Conservation (phyloP, 208 protist genomes). For the Acanthamoeba triangularis region DNA sequence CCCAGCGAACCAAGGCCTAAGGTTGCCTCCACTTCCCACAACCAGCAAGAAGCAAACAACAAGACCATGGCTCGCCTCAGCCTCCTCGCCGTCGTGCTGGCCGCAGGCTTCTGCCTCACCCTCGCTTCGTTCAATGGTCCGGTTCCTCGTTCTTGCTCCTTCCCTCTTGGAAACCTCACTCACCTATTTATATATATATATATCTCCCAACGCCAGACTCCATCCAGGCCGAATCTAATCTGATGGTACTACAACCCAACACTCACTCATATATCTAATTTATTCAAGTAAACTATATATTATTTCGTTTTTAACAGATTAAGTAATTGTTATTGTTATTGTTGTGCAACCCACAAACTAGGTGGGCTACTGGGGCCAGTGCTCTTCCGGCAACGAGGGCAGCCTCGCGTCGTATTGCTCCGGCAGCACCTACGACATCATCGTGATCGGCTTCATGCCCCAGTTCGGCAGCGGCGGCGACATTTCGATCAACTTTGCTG, state of each 20-base stretch:
- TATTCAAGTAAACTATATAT: no score
- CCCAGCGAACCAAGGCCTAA: no score
- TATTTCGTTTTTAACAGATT: no score
- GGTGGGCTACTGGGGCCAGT: slow-evolving; percentile 69
- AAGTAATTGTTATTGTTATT: no score
- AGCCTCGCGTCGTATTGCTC: slow-evolving; percentile 65
- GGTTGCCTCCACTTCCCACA: no score
- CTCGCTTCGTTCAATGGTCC: background rate
- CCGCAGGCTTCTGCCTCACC: background rate
- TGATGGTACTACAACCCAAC: no score
- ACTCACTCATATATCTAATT: no score
- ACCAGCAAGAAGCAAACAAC: no score
- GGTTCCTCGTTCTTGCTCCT: no score
- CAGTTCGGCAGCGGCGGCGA: slow-evolving; percentile 68
- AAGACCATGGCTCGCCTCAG: background rate
- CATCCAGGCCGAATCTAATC: no score
- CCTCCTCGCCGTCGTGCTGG: background rate
- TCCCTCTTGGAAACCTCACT: background rate
- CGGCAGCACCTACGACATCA: slow-evolving; percentile 79
- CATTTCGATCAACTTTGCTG: slow-evolving; percentile 23
- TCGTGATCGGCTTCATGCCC: slow-evolving; percentile 73
- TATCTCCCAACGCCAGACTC: no score
- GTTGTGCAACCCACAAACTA: background rate
- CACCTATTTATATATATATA: no score
- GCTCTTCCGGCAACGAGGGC: slow-evolving; percentile 39